These are phyloP conservation scores for Wickerhamomyces ciferrii DNA, from an alignment of 805 yeast genomes.

Conservation along the genomic window DNA sequence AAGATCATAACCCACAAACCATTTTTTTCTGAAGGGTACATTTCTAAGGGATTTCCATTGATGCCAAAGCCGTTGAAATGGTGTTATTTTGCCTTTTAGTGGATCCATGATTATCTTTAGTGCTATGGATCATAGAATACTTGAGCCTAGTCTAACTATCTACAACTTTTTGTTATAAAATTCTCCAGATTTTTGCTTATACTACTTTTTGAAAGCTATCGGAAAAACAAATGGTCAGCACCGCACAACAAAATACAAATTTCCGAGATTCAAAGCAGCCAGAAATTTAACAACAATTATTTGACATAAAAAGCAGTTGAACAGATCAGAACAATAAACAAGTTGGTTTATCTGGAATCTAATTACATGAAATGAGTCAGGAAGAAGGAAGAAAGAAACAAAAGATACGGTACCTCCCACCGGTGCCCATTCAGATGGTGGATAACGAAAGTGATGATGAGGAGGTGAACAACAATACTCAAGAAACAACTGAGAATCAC, in stretches of 20 bases:
- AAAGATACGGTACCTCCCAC: slow-evolving; percentile 24
- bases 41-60: slow-evolving; percentile 56
- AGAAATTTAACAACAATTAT: too few relatives aligned
- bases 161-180: too few relatives aligned
- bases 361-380: slow-evolving; percentile 1
- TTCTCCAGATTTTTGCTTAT: not conserved
- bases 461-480: not conserved
- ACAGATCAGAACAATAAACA: not conserved
- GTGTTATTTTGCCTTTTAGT: slow-evolving; percentile 41
- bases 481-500: too few relatives aligned
- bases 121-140: too few relatives aligned
- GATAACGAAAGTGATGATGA: slow-evolving; percentile 20
- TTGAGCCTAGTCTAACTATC: too few relatives aligned
- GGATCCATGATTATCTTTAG: slow-evolving; percentile 42
- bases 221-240: not conserved
- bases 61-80: slow-evolving; percentile 43
- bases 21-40: slow-evolving; percentile 65
- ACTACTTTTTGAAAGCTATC: not conserved
- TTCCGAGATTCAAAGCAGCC: not conserved
- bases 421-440: slow-evolving; percentile 34
- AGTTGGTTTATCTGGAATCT: too few relatives aligned
- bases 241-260: not conserved
- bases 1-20: slow-evolving; percentile 67
- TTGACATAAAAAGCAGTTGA: not conserved
- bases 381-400: slow-evolving; percentile 1